phyloP scores from a whole-genome alignment of 495 filamentous ascomycete species.

The Tuber melanosporum region DNA sequence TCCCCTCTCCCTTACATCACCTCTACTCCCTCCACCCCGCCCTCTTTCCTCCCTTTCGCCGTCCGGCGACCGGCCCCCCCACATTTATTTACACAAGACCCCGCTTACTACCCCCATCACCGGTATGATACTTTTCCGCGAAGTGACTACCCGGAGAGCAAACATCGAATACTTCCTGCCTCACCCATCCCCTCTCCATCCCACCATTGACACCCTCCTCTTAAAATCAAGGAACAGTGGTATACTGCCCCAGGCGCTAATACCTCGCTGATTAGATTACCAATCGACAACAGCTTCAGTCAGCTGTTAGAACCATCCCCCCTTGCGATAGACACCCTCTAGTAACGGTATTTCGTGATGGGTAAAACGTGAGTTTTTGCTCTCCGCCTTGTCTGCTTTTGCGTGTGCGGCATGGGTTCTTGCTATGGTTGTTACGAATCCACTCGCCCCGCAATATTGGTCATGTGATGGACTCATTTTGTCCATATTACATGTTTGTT shows the following conservation, averaged over 20 bases:
- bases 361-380: slow-evolving; percentile 47
- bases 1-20: slow-evolving; percentile 8
- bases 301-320: not conserved
- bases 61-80: slow-evolving; percentile 11
- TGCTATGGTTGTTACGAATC: not conserved
- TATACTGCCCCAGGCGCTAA: not conserved
- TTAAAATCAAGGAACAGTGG: not conserved
- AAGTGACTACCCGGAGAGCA: not conserved
- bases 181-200: not conserved
- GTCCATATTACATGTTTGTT: not conserved
- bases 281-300: not conserved
- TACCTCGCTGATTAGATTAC: not conserved
- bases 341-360: slow-evolving; percentile 40
- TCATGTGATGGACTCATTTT: slow-evolving; percentile 8
- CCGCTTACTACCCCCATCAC: not conserved
- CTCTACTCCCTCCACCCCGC: not conserved
- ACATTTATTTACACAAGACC: slow-evolving; percentile 4
- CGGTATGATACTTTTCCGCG: not conserved
- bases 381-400: slow-evolving; percentile 12
- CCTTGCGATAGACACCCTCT: not conserved
- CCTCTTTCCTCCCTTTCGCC: slow-evolving; percentile 9
- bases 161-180: not conserved
- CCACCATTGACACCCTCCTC: not conserved
- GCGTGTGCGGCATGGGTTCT: slow-evolving; percentile 17
- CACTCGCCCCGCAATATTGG: not conserved